A percentile compares a stretch with the other conserved stretches of the same genome.
Conservation (phyloP, 2,329 filamentous ascomycete species). For the Lachnellula subtilissima region DNA sequence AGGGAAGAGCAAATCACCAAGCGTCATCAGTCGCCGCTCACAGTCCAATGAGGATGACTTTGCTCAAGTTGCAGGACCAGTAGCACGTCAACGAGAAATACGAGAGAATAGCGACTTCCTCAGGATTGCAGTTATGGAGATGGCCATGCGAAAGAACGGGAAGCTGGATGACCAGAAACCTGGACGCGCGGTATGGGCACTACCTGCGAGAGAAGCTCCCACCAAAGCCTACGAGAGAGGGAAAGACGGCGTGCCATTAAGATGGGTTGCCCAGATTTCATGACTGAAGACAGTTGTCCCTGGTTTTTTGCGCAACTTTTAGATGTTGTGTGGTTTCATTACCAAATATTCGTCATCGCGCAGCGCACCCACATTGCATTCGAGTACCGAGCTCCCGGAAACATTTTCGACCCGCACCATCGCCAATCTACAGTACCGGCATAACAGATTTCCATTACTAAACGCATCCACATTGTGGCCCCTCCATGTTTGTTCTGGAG, state of each 20-base stretch:
- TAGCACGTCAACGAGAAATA: constrained; percentile 58
- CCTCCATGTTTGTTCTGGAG: no score
- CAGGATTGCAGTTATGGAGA: constrained; percentile 66
- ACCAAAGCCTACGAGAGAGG: constrained; percentile 52
- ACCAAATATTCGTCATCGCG: neutral
- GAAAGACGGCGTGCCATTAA: constrained; percentile 52
- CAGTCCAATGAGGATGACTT: constrained; percentile 28
- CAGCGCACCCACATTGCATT: neutral
- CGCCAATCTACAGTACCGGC: neutral
- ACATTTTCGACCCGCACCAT: neutral
- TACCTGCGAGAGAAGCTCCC: constrained; percentile 58
- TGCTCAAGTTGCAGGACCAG: constrained; percentile 37
- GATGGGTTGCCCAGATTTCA: constrained; percentile 46
- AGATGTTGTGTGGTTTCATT: neutral
- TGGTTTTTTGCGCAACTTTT: neutral
- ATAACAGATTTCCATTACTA: neutral
- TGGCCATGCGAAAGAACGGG: constrained; percentile 63
- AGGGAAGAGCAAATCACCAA: constrained; percentile 35
- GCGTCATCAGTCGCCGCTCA: constrained; percentile 28
- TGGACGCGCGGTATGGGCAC: constrained; percentile 62
- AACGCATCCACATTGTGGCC: neutral
- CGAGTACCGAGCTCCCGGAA: neutral
- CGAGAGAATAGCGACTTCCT: constrained; percentile 68
- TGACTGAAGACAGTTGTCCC: neutral
- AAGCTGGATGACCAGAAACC: constrained; percentile 62